phyloP scores from a whole-genome alignment of 2,329 filamentous ascomycete species.

The Colletotrichum tropicicola region DNA sequence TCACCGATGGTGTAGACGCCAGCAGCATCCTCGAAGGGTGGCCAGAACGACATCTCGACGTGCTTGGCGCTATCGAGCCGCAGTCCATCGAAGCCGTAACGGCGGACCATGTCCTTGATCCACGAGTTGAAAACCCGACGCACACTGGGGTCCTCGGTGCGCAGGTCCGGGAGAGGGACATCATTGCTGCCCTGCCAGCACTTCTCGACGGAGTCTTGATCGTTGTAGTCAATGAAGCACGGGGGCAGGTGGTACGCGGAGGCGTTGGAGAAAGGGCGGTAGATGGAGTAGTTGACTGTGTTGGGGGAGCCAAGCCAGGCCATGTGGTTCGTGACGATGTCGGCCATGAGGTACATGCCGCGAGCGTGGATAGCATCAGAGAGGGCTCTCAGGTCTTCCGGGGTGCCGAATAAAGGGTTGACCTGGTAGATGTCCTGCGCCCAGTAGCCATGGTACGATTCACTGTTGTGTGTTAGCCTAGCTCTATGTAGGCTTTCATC shows the following conservation, averaged over 20 bases:
- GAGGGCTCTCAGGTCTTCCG: slow-evolving; percentile 65
- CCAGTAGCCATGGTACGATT: slow-evolving; percentile 66
- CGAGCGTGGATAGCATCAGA: slow-evolving; percentile 60
- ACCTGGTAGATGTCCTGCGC: slow-evolving; percentile 58
- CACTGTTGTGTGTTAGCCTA: slow-evolving; percentile 42
- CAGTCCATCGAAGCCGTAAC: slow-evolving; percentile 70
- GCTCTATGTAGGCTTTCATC: no score
- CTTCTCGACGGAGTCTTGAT: slow-evolving; percentile 55
- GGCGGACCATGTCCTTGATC: slow-evolving; percentile 64
- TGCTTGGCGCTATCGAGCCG: slow-evolving; percentile 71
- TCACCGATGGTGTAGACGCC: slow-evolving; percentile 71
- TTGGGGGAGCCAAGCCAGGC: slow-evolving; percentile 51
- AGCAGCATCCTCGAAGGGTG: slow-evolving; percentile 59
- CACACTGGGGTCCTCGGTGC: slow-evolving; percentile 61
- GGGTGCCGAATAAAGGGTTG: slow-evolving; percentile 67
- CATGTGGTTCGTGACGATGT: slow-evolving; percentile 69
- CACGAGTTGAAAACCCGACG: slow-evolving; percentile 63
- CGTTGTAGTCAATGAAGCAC: slow-evolving; percentile 65
- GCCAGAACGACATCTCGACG: slow-evolving; percentile 67
- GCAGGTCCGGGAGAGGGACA: slow-evolving; percentile 69
- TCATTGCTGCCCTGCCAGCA: slow-evolving; percentile 59
- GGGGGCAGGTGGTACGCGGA: slow-evolving; percentile 66
- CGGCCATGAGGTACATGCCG: slow-evolving; percentile 69
- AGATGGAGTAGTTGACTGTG: slow-evolving; percentile 48
- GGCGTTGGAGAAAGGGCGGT: slow-evolving; percentile 56